Percentiles rank a stretch among this genome's conserved stretches.
These are phyloP conservation scores for sunflower (Helianthus annuus) DNA, from an alignment of 129 eudicot species.

Conservation along the genomic window HanXRQr2.0-SUNRISE NC_035435.2:155584296-155584795, in stretches of 20 bases:
- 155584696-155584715: slow-evolving; percentile 1
- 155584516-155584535: neutral
- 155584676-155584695: neutral
- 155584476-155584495: neutral
- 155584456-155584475: neutral
- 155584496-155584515: neutral
- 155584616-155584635: neutral
- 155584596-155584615: neutral
- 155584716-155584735: neutral
- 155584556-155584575: neutral
- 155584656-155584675: neutral
- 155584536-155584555: neutral
- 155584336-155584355: neutral
- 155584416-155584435: neutral
- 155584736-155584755: neutral
- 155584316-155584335: neutral
- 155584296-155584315: slow-evolving; percentile 9
- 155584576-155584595: neutral
- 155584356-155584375: neutral
- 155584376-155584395: neutral
- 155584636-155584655: neutral
- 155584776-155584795: too few relatives aligned
- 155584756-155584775: neutral
- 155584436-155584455: neutral
- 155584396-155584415: neutral